Evolutionary conservation across 2,329 filamentous ascomycete genomes (phyloP).

Genomic region (Aspergillus tanneri): DNA sequence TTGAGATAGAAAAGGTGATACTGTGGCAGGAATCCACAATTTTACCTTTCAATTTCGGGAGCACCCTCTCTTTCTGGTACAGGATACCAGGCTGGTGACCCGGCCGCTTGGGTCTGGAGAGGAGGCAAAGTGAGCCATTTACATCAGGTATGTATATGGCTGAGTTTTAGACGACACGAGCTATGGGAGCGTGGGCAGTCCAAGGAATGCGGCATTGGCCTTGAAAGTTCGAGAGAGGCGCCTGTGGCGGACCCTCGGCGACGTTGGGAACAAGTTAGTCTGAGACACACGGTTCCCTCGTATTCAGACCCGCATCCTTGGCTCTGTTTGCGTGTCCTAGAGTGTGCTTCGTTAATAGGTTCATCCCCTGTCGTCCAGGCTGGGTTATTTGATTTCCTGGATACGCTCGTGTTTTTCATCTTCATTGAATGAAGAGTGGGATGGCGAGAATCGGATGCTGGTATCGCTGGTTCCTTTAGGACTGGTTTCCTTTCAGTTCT

Average conservation of each 20-base stretch:
- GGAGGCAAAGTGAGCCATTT: slow-evolving; percentile 20
- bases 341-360: slow-evolving; percentile 39
- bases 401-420: slow-evolving; percentile 29
- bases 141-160: slow-evolving; percentile 39
- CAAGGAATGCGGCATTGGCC: slow-evolving; percentile 4
- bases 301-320: neutral
- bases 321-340: neutral
- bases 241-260: slow-evolving; percentile 33
- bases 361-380: slow-evolving; percentile 57
- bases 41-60: slow-evolving; percentile 26
- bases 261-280: slow-evolving; percentile 32
- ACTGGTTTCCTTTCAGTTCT: slow-evolving; percentile 37
- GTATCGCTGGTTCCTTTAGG: slow-evolving; percentile 27
- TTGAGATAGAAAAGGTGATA: slow-evolving; percentile 4
- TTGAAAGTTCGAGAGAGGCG: slow-evolving; percentile 15
- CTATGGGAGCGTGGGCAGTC: slow-evolving; percentile 8
- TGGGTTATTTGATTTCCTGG: slow-evolving; percentile 41
- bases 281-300: slow-evolving; percentile 30
- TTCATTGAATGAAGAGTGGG: slow-evolving; percentile 31
- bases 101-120: slow-evolving; percentile 11
- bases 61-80: slow-evolving; percentile 41
- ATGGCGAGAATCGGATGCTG: slow-evolving; percentile 54
- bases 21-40: slow-evolving; percentile 20
- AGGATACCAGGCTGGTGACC: slow-evolving; percentile 41
- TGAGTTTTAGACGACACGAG: slow-evolving; percentile 18